These are phyloP conservation scores for Kodamaea fukazawae DNA, from an alignment of 805 yeast species.

Conservation along the genomic window DNA sequence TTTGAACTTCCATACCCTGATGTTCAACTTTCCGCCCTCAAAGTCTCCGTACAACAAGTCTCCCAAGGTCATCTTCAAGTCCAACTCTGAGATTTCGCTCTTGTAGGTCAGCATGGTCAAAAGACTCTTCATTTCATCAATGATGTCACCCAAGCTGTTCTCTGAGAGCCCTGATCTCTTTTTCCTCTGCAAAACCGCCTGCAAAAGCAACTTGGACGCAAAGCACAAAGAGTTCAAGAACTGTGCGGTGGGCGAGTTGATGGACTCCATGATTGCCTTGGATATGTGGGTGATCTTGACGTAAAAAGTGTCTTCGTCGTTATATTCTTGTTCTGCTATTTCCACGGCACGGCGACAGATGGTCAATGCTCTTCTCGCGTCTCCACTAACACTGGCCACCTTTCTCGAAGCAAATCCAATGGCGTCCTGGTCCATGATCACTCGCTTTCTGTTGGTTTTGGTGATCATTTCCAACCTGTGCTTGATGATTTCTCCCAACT, in stretches of 20 bases:
- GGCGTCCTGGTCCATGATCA: constrained; percentile 63
- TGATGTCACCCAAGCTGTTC: constrained; percentile 66
- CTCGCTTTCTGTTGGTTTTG: constrained; percentile 36
- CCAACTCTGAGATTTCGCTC: constrained; percentile 16
- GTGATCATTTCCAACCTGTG: constrained; percentile 56
- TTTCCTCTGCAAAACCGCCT: constrained; percentile 60
- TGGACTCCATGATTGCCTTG: constrained; percentile 75
- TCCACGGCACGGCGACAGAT: constrained; percentile 89
- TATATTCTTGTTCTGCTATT: constrained; percentile 67
- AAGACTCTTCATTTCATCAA: constrained; percentile 68
- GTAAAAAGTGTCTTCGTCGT: constrained; percentile 39
- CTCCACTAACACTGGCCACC: constrained; percentile 96
- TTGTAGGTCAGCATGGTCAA: constrained; percentile 39
- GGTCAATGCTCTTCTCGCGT: constrained; percentile 88
- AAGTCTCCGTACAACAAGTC: constrained; percentile 31
- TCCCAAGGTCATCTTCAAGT: constrained; percentile 24
- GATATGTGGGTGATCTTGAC: constrained; percentile 75
- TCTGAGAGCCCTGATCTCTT: constrained; percentile 72
- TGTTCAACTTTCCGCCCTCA: constrained; percentile 17
- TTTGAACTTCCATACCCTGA: constrained; percentile 59
- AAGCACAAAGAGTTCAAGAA: constrained; percentile 62
- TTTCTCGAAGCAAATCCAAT: constrained; percentile 89
- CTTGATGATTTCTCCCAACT: constrained; percentile 70
- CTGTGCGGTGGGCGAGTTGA: constrained; percentile 65
- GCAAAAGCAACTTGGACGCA: constrained; percentile 68